Base-by-base conservation (phyloP, 2,329 filamentous ascomycete genomes). In the Fonsecaea erecta region DNA sequence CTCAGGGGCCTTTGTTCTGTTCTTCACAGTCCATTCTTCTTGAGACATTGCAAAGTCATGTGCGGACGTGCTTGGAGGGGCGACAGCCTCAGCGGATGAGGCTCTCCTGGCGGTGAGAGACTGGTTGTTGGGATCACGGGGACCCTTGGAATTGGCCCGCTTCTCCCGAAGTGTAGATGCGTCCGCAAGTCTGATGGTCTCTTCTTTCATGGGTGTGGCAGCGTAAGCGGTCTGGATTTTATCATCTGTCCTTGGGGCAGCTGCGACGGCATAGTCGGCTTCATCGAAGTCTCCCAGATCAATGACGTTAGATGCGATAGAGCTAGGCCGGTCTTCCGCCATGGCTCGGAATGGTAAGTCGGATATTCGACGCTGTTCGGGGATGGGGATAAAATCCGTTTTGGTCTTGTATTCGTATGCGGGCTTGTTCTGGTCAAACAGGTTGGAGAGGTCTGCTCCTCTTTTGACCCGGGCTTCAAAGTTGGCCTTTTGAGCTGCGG, bases 331-430 rank as follows among this genome's bases (percentile, higher is more conserved):
- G 51, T 73, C 71, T 60, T 73, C 71, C 8, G 65, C 68, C 67
- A 71, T 71, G 26, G 67, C 69, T 62, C 80, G 77, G 21, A 82
- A 79, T 7, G 85, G 84, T 4, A 88, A 77, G 72, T 88, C 86
- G 1, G 85, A 86, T n/a, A 77, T 75, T 1, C 73, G 71, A 26
- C 81, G 80, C 52, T 80, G 78, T 70, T 73, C 74, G 67, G 80
- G 75, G 26, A 82, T 74, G 0, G 80, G 80, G 3, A 82, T 76
- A 65, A 82, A 80, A 71, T 80, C 79, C 52, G 81, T 82, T 55
- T 85, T 79, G 7, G 80, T 82, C 68, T 85, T 83, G 71, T 86
- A 86, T 62, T 81, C 82, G 72, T 88, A 88, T n/a, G 82, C 84
- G 6, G 82, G 82, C 60, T 80, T 80, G 34, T 81, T 77, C 37